These are phyloP conservation scores for Herpetospermum pedunculosum DNA, from an alignment of 306 rosid species.

Conservation along the genomic window DNA sequence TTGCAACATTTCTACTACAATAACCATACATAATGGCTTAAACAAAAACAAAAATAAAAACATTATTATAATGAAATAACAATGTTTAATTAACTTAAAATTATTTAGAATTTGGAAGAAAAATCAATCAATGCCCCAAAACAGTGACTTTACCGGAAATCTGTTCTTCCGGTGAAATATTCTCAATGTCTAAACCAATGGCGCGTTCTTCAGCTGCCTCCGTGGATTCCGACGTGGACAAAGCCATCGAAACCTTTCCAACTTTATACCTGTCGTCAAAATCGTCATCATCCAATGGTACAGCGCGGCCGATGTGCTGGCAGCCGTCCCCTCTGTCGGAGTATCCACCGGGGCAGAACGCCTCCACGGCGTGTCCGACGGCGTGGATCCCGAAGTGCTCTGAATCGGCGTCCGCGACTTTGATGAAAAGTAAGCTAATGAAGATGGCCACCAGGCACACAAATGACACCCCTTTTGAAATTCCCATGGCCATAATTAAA, in stretches of 20 bases:
- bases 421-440: slow-evolving; percentile 1
- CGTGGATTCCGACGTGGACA: background rate
- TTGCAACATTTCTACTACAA: too few species aligned
- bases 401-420: slow-evolving; percentile 7
- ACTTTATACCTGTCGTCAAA: slow-evolving; percentile 15
- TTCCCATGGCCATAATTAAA: background rate
- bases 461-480: slow-evolving; percentile 4
- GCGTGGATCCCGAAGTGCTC: slow-evolving; percentile 1
- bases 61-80: too few species aligned
- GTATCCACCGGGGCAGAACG: background rate
- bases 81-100: too few species aligned
- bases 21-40: too few species aligned
- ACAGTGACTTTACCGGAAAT: background rate
- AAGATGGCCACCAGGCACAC: slow-evolving; percentile 1
- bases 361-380: background rate
- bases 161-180: background rate
- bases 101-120: too few species aligned
- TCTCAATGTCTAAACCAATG: background rate
- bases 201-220: background rate
- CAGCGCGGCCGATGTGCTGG: background rate
- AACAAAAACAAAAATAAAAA: too few species aligned
- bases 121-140: slow-evolving; percentile 24
- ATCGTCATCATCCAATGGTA: too few species aligned
- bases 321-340: slow-evolving; percentile 12
- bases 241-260: slow-evolving; percentile 6